These are phyloP conservation scores for Aspergillus pseudoterreus DNA, from an alignment of 2,329 filamentous ascomycete genomes.

Conservation along the genomic window DNA sequence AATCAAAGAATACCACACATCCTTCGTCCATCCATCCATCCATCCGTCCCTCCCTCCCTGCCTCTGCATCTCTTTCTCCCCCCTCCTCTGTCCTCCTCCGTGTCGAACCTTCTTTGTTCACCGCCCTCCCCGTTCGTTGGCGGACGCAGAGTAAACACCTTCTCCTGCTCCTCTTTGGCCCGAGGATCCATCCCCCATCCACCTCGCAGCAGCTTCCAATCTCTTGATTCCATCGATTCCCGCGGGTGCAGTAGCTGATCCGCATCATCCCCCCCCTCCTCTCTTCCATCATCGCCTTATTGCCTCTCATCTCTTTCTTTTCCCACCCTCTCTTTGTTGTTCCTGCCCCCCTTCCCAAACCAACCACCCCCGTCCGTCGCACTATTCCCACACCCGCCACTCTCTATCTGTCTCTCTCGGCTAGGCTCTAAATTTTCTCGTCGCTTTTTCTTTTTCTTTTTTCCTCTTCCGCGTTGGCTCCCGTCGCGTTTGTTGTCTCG, in stretches of 20 bases:
- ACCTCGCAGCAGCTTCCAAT: neutral
- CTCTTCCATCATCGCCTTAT: neutral
- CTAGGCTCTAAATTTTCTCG: slow-evolving; percentile 1
- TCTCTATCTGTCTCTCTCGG: slow-evolving; percentile 17
- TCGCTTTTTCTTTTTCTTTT: slow-evolving; percentile 12
- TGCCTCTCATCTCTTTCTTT: neutral
- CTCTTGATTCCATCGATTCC: neutral
- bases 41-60: no score
- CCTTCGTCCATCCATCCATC: no score
- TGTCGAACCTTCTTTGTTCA: no score
- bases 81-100: no score
- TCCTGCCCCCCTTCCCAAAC: neutral
- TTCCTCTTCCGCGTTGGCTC: slow-evolving; percentile 13
- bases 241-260: neutral
- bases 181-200: neutral
- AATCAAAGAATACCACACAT: no score
- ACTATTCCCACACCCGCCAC: neutral
- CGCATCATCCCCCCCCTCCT: neutral
- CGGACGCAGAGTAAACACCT: no score
- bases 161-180: neutral
- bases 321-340: slow-evolving; percentile 18
- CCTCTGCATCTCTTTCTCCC: no score
- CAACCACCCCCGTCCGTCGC: slow-evolving; percentile 1
- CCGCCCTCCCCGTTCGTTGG: no score
- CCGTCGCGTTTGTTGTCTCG: slow-evolving; percentile 23